These are phyloP conservation scores for Aureobasidium namibiae DNA, from an alignment of 2,329 filamentous ascomycete species.

Conservation along the genomic window DNA sequence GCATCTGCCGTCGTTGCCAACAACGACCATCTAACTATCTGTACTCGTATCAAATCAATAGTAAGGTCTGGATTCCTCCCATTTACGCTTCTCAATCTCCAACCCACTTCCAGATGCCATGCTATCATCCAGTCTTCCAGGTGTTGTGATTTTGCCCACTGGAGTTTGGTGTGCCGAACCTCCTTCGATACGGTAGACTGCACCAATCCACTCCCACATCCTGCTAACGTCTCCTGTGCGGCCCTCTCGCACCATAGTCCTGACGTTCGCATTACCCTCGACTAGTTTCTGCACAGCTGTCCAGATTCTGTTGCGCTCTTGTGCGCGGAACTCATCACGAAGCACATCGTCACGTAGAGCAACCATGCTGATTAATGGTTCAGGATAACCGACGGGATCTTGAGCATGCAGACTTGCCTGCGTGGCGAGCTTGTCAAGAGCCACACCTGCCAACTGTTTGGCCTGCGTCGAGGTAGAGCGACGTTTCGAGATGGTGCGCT, in stretches of 20 bases:
- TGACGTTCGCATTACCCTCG: constrained; percentile 87
- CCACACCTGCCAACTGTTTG: constrained; percentile 76
- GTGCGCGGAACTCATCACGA: constrained; percentile 67
- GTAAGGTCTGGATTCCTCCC: constrained; percentile 41
- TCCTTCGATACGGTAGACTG: constrained; percentile 32
- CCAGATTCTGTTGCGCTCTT: constrained; percentile 76
- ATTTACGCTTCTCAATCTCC: constrained; percentile 30
- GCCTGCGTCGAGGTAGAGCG: constrained; percentile 62
- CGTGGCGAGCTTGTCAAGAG: constrained; percentile 70
- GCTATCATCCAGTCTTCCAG: constrained; percentile 5
- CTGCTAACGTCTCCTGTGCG: constrained; percentile 48
- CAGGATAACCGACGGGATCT: constrained; percentile 54
- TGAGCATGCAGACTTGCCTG: constrained; percentile 74
- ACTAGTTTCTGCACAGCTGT: constrained; percentile 73
- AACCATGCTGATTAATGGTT: constrained; percentile 76
- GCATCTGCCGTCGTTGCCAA: not conserved
- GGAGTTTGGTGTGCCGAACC: constrained; percentile 21
- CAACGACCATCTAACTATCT: not conserved
- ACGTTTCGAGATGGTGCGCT: constrained; percentile 54
- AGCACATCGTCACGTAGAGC: constrained; percentile 89
- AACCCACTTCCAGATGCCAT: constrained; percentile 23
- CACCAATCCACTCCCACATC: constrained; percentile 63
- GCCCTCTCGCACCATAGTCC: constrained; percentile 62
- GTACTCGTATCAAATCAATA: constrained; percentile 31
- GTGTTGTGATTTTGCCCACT: constrained; percentile 14